Base-by-base conservation (phyloP, 1,284 basidiomycete genomes). In the Boletus semigastroideus region DNA sequence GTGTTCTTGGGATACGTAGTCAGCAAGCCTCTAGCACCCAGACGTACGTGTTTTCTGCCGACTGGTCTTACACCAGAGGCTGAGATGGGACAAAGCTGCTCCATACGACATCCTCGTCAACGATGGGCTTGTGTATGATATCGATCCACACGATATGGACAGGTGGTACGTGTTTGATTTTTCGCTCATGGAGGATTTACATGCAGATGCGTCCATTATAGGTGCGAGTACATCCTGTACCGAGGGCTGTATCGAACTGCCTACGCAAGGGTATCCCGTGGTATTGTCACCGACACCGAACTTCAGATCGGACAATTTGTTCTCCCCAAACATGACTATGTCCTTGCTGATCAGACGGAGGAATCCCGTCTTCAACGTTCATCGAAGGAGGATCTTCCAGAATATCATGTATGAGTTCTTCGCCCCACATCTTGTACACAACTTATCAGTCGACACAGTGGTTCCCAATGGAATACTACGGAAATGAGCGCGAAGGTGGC, bases 161-260 rank as follows among this genome's bases (percentile, higher is more conserved):
- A 74, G 90, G 54, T 92, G 90, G 90, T 87, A 57, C 53, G 76
- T n/a, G n/a, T 65, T 11, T 16, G 10, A 17, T 16, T 51, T 40
- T 0, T 30, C 42, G 14, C n/a, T 42, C 11, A 22, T 4, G 4
- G 4, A 16, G 9, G 3, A 37, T 27, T 25, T 10, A 3, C 11
- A 1, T 19, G 36, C 27, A 51, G 22, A 49, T 28, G 13, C 0
- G 3, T 19, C 31, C 1, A 27, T 50, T n/a, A 14, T 51, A 87
- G 89, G 88, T 94, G 92, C 72, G 88, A 94, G 75, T 94, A 94
- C 63, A 90, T 95, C 44, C 74, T 92, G 22, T 95, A 92, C 69
- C 80, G 91, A 17, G 88, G 87, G 2, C 63, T 94, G 28, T 90
- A 92, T 73, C 79, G 90, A 22, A 88, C 90, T 3, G 78, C 82